Base-by-base conservation (phyloP, 225 moss, liverwort and hornwort genomes). In the Anthoceros angustus region DNA sequence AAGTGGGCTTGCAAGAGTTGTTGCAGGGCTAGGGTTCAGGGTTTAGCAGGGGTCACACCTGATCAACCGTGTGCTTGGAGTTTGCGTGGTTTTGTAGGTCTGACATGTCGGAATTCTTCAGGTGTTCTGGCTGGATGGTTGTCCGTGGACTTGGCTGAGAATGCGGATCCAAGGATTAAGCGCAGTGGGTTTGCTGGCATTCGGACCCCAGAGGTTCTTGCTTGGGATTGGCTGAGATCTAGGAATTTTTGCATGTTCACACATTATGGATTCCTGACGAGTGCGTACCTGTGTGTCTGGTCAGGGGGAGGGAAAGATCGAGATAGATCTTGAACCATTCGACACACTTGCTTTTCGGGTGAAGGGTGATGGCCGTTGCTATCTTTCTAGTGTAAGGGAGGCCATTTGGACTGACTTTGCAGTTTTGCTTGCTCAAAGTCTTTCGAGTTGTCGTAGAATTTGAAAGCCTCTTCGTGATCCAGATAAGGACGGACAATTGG, bases 401-500 rank as follows among this genome's bases (percentile, higher is more conserved):
- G 18, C 24, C 23, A 8, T 61, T 67, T 55, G 26, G 21, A 48
- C 3, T 42, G 4, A 7, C 46, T 49, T 2, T 68, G 45, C 18
- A 26, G 41, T 25, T 25, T 23, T 50, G n/a, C 14, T 0, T 38
- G 12, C 49, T 26, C 4, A 26, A 2, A 25, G 8, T 15, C 20
- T 43, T 43, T 2, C 24, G 10, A 46, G 9, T 68, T 9, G 18
- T 26, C 41, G 46, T 25, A 46, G 49, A 42, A 65, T 38, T 6
- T 14, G 12, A 25, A 25, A 43, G 15, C 6, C 42, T 23, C 20
- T 15, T 26, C 49, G 16, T 0, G 61, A 55, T 42, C 39, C 76
- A 88, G 78, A 83, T 95, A 39, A 77, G 95, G 25, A 95, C 95
- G 62, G 91, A 91, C 65, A 95, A 88, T 43, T 90, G 90, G 95